Conservation (phyloP, 495 filamentous ascomycete genomes). For the Tuber melanosporum region DNA sequence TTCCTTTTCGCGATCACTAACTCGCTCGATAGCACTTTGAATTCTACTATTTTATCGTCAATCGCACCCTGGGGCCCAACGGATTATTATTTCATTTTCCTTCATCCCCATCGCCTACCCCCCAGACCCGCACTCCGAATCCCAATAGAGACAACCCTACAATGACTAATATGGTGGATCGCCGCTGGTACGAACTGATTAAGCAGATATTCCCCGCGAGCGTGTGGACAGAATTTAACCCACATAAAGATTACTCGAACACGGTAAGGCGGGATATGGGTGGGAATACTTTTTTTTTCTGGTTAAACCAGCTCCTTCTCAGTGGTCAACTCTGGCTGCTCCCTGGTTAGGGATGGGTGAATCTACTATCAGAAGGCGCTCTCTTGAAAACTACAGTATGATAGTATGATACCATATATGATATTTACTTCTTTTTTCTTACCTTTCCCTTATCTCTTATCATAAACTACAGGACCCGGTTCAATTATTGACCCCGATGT, state of each 20-base stretch:
- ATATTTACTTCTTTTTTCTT: neutral
- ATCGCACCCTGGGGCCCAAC: conserved; percentile 65
- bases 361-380: neutral
- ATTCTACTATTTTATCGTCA: conserved; percentile 92
- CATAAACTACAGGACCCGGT: neutral
- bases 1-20: conserved; percentile 58
- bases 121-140: conserved; percentile 5
- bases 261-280: conserved; percentile 73
- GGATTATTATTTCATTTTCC: conserved; percentile 75
- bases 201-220: conserved; percentile 39
- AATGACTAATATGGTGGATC: conserved; percentile 89
- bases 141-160: conserved; percentile 62
- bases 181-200: conserved; percentile 92
- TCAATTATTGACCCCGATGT: neutral
- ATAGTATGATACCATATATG: neutral
- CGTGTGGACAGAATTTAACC: no score
- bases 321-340: no score
- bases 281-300: conserved; percentile 90
- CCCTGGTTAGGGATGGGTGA: no score
- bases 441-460: neutral
- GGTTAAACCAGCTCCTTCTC: conserved; percentile 12
- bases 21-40: conserved; percentile 65
- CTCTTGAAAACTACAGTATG: neutral
- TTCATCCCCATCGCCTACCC: conserved; percentile 39
- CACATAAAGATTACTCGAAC: conserved; percentile 74